A percentile compares a stretch with the other conserved stretches of the same genome.
Evolutionary conservation across 352 stramenopile species (phyloP).

Genomic region (Albugo candida): DNA sequence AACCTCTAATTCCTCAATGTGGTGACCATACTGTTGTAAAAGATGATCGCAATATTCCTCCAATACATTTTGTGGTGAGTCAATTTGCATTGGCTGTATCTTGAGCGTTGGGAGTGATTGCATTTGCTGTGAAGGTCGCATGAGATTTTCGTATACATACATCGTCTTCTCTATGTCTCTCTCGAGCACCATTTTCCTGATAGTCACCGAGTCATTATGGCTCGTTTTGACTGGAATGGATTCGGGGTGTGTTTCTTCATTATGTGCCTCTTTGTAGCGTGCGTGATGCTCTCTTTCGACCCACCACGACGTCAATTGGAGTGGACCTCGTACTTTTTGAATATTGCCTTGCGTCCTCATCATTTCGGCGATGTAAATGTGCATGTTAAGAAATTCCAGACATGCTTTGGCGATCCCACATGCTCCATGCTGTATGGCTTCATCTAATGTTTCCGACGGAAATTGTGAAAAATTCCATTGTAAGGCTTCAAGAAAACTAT

Average conservation of each 20-base stretch:
- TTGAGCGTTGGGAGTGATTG: slow-evolving; percentile 22
- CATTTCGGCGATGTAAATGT: no score
- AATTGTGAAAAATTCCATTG: slow-evolving; percentile 11
- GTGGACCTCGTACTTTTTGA: no score
- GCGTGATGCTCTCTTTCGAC: no score
- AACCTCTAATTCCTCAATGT: slow-evolving; percentile 33
- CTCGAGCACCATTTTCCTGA: background rate
- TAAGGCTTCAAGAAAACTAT: slow-evolving; percentile 23
- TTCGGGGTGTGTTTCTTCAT: slow-evolving; percentile 1
- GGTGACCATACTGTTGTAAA: slow-evolving; percentile 30
- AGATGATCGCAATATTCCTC: slow-evolving; percentile 62
- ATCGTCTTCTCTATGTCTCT: background rate
- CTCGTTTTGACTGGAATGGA: slow-evolving; percentile 1
- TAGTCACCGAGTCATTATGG: slow-evolving; percentile 7
- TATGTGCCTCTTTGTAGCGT: background rate
- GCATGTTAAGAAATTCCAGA: background rate
- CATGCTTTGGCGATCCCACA: slow-evolving; percentile 16
- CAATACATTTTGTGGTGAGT: slow-evolving; percentile 60
- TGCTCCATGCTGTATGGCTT: slow-evolving; percentile 21
- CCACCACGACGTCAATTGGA: no score
- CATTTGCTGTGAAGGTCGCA: background rate
- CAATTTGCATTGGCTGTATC: slow-evolving; percentile 34
- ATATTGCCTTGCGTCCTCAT: no score
- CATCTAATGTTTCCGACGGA: slow-evolving; percentile 22
- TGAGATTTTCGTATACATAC: background rate